Percentiles rank a stretch among this genome's conserved stretches.
These are phyloP conservation scores for Sedum album DNA, from an alignment of 164 flowering plant species.

Conservation along the genomic window DNA sequence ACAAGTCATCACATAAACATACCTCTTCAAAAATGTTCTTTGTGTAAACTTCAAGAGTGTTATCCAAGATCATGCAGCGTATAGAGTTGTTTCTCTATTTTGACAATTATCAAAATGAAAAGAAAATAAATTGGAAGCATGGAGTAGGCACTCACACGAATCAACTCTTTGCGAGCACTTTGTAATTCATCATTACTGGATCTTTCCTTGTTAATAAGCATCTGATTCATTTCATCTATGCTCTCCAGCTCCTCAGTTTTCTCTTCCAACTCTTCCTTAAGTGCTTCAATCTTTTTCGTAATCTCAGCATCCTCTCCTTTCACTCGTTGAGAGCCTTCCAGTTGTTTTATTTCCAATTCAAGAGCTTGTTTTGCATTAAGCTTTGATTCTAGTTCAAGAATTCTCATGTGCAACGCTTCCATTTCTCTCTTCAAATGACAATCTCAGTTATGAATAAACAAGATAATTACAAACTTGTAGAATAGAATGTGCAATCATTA, in stretches of 20 bases:
- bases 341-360: slow-evolving; percentile 59
- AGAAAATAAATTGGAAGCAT: not conserved
- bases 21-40: not conserved
- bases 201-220: slow-evolving; percentile 50
- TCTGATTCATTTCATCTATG: slow-evolving; percentile 31
- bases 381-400: slow-evolving; percentile 42
- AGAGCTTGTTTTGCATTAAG: slow-evolving; percentile 70
- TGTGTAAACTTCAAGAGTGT: not conserved
- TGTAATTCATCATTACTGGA: slow-evolving; percentile 54
- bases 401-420: slow-evolving; percentile 39
- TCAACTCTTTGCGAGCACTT: slow-evolving; percentile 54
- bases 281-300: slow-evolving; percentile 28
- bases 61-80: not conserved
- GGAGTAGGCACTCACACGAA: slow-evolving; percentile 25
- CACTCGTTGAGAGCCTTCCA: slow-evolving; percentile 56
- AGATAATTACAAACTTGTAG: not conserved
- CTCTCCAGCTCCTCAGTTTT: slow-evolving; percentile 45
- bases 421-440: slow-evolving; percentile 43
- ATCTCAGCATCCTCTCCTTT: slow-evolving; percentile 46
- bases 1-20: not conserved
- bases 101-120: not conserved
- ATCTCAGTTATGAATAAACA: not conserved
- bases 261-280: slow-evolving; percentile 33
- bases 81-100: not conserved
- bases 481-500: slow-evolving; percentile 1